Conservation (phyloP, 2,329 filamentous ascomycete species). For the Fusarium algeriense region DNA sequence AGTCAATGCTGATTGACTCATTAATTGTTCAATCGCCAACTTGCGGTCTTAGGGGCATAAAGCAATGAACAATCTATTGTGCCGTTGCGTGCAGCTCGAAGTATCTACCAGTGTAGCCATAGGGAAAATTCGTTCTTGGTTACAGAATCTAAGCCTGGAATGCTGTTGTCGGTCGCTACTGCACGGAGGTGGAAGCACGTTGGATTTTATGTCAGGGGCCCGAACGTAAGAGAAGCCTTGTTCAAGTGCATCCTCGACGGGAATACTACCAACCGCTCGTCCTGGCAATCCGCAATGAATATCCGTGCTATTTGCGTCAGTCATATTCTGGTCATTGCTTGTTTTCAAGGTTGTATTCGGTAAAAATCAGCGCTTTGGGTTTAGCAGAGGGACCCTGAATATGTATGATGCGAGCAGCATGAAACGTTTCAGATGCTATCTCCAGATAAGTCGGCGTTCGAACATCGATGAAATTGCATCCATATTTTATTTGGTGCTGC, state of each 20-base stretch:
- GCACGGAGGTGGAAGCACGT: constrained; percentile 16
- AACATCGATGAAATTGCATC: neutral
- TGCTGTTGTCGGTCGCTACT: constrained; percentile 1
- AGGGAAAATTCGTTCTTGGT: neutral
- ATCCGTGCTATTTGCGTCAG: neutral
- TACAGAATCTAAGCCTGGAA: constrained; percentile 6
- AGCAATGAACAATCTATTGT: neutral
- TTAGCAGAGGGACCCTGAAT: constrained; percentile 6
- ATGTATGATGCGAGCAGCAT: constrained; percentile 3
- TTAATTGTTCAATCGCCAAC: constrained; percentile 2
- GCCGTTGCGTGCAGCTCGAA: neutral
- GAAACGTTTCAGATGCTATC: neutral
- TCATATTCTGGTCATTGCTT: constrained; percentile 6
- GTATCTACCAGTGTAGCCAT: neutral
- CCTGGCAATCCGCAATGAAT: neutral
- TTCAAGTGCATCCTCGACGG: neutral
- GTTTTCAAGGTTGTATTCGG: constrained; percentile 1
- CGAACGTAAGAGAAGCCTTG: constrained; percentile 7
- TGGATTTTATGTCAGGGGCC: constrained; percentile 8
- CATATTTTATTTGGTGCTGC: constrained; percentile 24
- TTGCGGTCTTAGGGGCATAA: neutral
- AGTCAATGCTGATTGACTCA: constrained; percentile 4
- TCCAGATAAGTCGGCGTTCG: neutral
- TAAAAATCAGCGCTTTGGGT: neutral
- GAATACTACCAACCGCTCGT: constrained; percentile 3